These are phyloP conservation scores for Phyllosticta citriasiana DNA, from an alignment of 2,329 filamentous ascomycete genomes.

Conservation along the genomic window DNA sequence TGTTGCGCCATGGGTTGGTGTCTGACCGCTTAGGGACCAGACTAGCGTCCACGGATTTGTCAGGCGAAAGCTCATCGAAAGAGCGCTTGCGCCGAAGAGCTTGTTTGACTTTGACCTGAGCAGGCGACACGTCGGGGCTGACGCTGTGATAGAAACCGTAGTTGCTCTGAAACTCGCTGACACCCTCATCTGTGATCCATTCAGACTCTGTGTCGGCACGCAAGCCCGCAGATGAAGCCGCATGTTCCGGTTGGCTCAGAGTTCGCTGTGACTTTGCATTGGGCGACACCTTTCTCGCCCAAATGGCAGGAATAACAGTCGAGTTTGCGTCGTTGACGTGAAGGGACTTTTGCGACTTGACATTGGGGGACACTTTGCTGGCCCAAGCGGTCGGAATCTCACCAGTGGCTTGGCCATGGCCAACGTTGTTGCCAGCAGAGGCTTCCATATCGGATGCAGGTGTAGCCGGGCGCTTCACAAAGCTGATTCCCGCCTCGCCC, in stretches of 20 bases:
- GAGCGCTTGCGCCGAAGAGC: neutral
- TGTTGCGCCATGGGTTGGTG: conserved; percentile 8
- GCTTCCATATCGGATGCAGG: neutral
- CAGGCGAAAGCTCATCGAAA: neutral
- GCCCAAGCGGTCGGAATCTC: neutral
- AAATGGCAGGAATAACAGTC: neutral
- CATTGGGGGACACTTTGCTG: neutral
- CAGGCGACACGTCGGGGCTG: neutral
- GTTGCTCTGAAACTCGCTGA: conserved; percentile 2
- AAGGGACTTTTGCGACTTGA: neutral
- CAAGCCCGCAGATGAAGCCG: neutral
- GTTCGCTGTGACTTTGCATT: conserved; percentile 3
- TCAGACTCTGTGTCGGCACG: conserved; percentile 16
- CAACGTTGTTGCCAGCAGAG: neutral
- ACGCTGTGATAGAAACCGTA: neutral
- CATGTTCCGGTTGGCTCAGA: too few species aligned
- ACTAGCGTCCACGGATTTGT: neutral
- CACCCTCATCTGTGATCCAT: conserved; percentile 25
- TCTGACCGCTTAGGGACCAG: conserved; percentile 18
- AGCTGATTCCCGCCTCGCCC: neutral
- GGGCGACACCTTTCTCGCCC: conserved; percentile 1
- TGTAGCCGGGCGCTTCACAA: neutral
- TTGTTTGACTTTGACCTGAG: neutral
- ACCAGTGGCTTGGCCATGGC: neutral
- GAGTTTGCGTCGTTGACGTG: neutral